Evolutionary conservation across 139 green algal genomes (phyloP), one percentile per base, ranked within the genome.

Genomic region (Pleodorina starrii): DNA sequence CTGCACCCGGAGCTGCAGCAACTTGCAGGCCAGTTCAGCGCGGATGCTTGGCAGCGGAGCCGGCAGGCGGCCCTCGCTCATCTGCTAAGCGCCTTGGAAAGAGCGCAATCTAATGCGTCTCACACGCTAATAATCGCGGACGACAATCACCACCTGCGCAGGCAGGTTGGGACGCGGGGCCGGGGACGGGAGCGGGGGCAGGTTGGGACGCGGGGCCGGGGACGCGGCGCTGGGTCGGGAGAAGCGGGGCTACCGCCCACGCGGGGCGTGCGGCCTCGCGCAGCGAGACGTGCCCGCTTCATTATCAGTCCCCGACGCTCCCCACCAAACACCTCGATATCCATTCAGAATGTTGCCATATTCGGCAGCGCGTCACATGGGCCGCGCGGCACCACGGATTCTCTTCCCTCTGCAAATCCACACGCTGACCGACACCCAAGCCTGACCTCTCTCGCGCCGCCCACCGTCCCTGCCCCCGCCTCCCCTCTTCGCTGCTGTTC

Each of bases 61-160:
- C 42, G 60, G 17, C 17, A 48, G 11, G 42, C 42, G 21, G 60
- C 60, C 5, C 42, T 87, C 4, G 19, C 4, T 27, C 29, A 87
- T 5, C 36, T 86, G 0, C 21, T 29, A 32, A 11, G 12, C 25
- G 32, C 42, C 17, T 29, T 86, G 11, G 36, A 43, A 44, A n/a
- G 16, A 72, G 50, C 51, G 0, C 29, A 72, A 1, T 12, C 10
- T 29, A 50, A 57, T 35, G 35, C 0, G 16, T 6, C 12, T 25
- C 16, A 85, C 57, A 25, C 38, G 1, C 78, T 85, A 0, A 17
- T 85, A 44, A 77, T 77, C 9, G 60, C 80, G 19, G 80, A 77
- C n/a, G 59, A 77, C 63, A 87, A 77, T 42, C 35, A 66, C 9
- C 60, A 78, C 10, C 25, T 86, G 38, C 57, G 79, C 29, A 75